Evolutionary conservation across 75 land plant genomes (phyloP).

Genomic region (Cupressus sempervirens): DNA sequence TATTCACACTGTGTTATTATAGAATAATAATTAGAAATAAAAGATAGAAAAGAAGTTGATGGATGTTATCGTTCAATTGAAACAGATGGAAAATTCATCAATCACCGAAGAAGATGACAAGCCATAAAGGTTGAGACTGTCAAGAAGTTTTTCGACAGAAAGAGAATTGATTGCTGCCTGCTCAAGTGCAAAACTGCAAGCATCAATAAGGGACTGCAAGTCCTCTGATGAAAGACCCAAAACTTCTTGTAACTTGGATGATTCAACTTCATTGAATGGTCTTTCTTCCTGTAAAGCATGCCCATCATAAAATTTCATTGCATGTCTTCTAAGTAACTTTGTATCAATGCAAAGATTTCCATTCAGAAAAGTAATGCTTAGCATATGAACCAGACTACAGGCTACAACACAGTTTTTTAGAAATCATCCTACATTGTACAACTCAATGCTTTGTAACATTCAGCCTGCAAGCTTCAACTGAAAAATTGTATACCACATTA

Average conservation of each 20-base stretch:
- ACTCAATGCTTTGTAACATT: background rate
- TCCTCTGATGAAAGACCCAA: slow-evolving; percentile 7
- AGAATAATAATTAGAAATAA: background rate
- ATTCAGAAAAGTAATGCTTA: background rate
- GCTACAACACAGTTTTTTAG: background rate
- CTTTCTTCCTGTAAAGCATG: slow-evolving; percentile 7
- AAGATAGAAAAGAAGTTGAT: background rate
- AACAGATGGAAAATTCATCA: background rate
- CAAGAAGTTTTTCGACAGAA: slow-evolving; percentile 2
- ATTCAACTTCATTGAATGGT: slow-evolving; percentile 8
- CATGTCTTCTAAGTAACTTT: background rate
- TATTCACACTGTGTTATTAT: background rate
- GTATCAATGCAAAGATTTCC: background rate
- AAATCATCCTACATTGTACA: background rate
- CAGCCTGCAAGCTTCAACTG: background rate
- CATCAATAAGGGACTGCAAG: slow-evolving; percentile 1
- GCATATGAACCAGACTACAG: slow-evolving; percentile 1
- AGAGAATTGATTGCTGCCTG: slow-evolving; percentile 12
- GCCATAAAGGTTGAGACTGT: slow-evolving; percentile 11
- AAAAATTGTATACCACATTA: background rate
- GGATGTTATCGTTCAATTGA: background rate
- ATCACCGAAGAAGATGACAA: slow-evolving; percentile 10
- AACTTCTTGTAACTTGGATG: slow-evolving; percentile 10
- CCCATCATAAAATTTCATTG: background rate
- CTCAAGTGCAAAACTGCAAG: slow-evolving; percentile 10